Evolutionary conservation across 192 early-diverging fungal species (phyloP).

Genomic region (Geranomyces variabilis): DNA sequence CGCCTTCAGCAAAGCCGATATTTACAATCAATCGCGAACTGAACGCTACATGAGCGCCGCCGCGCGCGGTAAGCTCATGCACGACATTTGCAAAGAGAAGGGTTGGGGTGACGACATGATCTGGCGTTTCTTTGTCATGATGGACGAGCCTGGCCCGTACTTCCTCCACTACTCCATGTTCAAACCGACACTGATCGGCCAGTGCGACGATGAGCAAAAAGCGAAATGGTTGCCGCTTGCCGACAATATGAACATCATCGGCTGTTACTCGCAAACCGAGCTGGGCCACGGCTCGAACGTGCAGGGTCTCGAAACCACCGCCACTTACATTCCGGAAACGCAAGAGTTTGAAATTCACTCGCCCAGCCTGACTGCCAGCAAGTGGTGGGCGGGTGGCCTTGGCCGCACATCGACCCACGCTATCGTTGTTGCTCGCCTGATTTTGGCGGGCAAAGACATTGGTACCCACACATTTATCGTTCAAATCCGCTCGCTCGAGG

Average conservation of each 20-base stretch:
- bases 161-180: slow-evolving; percentile 82
- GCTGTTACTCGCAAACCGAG: slow-evolving; percentile 84
- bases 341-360: slow-evolving; percentile 87
- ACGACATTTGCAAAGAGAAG: slow-evolving; percentile 61
- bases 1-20: slow-evolving; percentile 69
- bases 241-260: slow-evolving; percentile 73
- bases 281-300: slow-evolving; percentile 83
- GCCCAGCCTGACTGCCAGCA: slow-evolving; percentile 74
- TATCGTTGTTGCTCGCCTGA: slow-evolving; percentile 81
- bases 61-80: slow-evolving; percentile 62
- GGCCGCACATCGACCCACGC: slow-evolving; percentile 74
- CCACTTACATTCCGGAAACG: slow-evolving; percentile 79
- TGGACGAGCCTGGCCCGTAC: slow-evolving; percentile 70
- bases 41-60: slow-evolving; percentile 69
- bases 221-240: slow-evolving; percentile 76
- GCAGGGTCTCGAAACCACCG: slow-evolving; percentile 89
- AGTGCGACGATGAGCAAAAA: slow-evolving; percentile 78
- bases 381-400: slow-evolving; percentile 89
- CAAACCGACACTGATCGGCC: slow-evolving; percentile 74
- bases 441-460: slow-evolving; percentile 72
- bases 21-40: slow-evolving; percentile 72
- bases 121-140: slow-evolving; percentile 52
- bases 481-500: slow-evolving; percentile 74
- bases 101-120: slow-evolving; percentile 62
- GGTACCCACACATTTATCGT: slow-evolving; percentile 83